Evolutionary conservation across 2,329 filamentous ascomycete species (phyloP).

Genomic region (Aspergillus novofumigatus): DNA sequence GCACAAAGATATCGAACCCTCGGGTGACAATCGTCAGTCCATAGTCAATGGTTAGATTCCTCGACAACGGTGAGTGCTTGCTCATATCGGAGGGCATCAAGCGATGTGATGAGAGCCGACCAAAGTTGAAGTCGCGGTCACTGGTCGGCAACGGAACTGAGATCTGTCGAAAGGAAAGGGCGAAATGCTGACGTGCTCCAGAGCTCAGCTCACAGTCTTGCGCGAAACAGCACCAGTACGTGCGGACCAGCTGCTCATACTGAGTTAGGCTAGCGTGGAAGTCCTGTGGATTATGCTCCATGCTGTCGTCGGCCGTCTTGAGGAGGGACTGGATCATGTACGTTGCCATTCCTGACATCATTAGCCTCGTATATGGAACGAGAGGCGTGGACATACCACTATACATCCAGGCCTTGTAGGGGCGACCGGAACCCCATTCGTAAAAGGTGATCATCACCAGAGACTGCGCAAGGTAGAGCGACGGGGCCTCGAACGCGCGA

Average conservation of each 20-base stretch:
- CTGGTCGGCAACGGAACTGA: conserved; percentile 34
- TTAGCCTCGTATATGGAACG: not conserved
- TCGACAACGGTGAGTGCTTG: conserved; percentile 15
- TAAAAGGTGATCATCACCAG: conserved; percentile 35
- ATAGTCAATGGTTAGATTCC: conserved; percentile 28
- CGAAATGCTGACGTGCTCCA: conserved; percentile 34
- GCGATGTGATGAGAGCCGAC: conserved; percentile 17
- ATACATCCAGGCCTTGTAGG: conserved; percentile 39
- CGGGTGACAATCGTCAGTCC: conserved; percentile 34
- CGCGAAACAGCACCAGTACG: conserved; percentile 37
- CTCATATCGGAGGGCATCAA: conserved; percentile 30
- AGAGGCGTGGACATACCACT: conserved; percentile 23
- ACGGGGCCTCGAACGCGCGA: conserved; percentile 31
- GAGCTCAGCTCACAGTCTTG: conserved; percentile 37
- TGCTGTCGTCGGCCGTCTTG: conserved; percentile 34
- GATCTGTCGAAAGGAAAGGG: conserved; percentile 34
- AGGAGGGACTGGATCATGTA: conserved; percentile 38
- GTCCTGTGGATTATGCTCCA: conserved; percentile 33
- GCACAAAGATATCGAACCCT: conserved; percentile 36
- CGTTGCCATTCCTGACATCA: conserved; percentile 31
- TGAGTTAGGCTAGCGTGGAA: conserved; percentile 30
- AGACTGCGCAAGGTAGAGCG: conserved; percentile 33
- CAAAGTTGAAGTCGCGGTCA: conserved; percentile 35
- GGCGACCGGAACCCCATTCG: conserved; percentile 33
- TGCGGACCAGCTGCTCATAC: conserved; percentile 36